Base-by-base conservation (phyloP, 73 alveolate species). In the Paramecium octaurelia region DNA sequence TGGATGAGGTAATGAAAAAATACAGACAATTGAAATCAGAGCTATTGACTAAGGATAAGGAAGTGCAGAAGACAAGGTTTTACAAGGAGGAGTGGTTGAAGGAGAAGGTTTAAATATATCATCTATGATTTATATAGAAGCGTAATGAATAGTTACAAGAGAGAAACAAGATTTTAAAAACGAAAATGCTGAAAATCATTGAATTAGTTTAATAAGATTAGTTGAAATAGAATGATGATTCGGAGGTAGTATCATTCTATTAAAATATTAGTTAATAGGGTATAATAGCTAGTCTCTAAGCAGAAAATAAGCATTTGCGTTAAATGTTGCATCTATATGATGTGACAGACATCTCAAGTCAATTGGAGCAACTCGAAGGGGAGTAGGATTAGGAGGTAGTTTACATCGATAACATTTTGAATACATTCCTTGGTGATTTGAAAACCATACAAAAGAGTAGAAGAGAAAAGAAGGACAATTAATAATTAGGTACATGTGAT, bases 1-100 rank as follows among this genome's bases (percentile, higher is more conserved):
- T 80, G 24, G 91, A 80, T 3, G 91, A 80, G 46, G 91, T 80
- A 8, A 80, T 80, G 91, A 80, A 80, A 23, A 80, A 80, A 46
- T 80, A 80, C 16, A 21, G 91, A 23, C 48, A 80, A 46, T 8
- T 80, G 50, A 31, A 80, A 43, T 80, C 35, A 7, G 91, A 80
- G 46, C 44, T 80, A 23, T 42, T 14, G 9, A 80, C 91, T 3
- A 80, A 80, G 46, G 91, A 80, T 18, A 44, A 80, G 16, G 91
- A 80, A 35, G 73, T 44, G 11, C n/a, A 80, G 27, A 80, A 48
- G 48, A 80, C 91, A 20, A 59, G 38, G 8, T 80, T 44, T 64
- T 80, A 80, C 36, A 80, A 80, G 31, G 91, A 80, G 8, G 70
- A 44, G 24, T 80, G 70, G 70, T 24, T 80, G 31, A 80, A 80